Conservation (phyloP, 1,284 basidiomycete species). For the Sphagnurus paluster region DNA sequence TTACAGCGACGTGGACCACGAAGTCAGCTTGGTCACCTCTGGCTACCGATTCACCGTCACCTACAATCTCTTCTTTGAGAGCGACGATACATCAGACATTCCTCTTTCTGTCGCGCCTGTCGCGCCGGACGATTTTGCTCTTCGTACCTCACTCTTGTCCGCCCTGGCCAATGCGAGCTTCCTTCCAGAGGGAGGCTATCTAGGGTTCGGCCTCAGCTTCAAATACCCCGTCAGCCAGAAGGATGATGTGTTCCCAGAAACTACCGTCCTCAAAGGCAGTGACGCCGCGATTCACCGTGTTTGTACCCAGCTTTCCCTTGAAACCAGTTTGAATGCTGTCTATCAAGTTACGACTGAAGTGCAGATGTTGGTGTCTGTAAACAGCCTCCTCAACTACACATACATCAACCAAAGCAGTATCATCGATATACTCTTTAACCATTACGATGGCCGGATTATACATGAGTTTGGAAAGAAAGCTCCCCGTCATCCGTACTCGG, state of each 20-base stretch:
- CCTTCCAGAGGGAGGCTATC: constrained; percentile 6
- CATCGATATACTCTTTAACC: neutral
- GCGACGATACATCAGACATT: neutral
- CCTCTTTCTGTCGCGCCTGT: constrained; percentile 3
- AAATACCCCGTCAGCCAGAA: neutral
- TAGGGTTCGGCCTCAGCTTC: constrained; percentile 9
- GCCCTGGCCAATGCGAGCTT: neutral
- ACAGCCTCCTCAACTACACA: neutral
- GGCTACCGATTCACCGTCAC: constrained; percentile 44
- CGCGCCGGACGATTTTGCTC: constrained; percentile 11
- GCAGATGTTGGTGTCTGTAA: too few relatives aligned
- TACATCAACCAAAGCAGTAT: neutral
- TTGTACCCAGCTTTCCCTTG: neutral
- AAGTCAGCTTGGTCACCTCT: constrained; percentile 37
- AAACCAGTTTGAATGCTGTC: neutral
- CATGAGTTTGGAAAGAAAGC: neutral
- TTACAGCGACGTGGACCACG: constrained; percentile 45
- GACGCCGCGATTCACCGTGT: constrained; percentile 3
- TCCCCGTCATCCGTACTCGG: too few relatives aligned
- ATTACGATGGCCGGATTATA: neutral
- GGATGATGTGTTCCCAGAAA: neutral
- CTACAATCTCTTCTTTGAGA: constrained; percentile 34
- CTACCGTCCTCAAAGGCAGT: constrained; percentile 1
- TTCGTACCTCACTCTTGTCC: constrained; percentile 19
- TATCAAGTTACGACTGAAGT: too few relatives aligned